Conservation (phyloP, 805 yeast species). For the Candida jianshihensis region DNA sequence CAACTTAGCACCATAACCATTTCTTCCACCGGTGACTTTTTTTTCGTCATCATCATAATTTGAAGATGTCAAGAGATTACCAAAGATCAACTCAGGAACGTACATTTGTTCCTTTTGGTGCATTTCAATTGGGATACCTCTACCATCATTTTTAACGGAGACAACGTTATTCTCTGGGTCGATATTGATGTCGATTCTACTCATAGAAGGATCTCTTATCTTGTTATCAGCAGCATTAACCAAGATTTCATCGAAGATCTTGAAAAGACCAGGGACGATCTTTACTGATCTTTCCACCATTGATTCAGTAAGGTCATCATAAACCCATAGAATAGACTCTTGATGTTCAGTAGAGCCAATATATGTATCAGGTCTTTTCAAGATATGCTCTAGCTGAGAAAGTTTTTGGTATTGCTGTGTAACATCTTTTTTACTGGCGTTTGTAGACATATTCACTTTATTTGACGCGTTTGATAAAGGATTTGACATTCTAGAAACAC, state of each 20-base stretch:
- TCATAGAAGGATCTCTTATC: constrained; percentile 90
- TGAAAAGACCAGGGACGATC: constrained; percentile 93
- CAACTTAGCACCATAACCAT: constrained; percentile 95
- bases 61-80: constrained; percentile 88
- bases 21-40: constrained; percentile 97
- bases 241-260: constrained; percentile 92
- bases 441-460: constrained; percentile 4
- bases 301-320: constrained; percentile 53
- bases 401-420: constrained; percentile 85
- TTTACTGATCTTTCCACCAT: constrained; percentile 58
- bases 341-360: constrained; percentile 89
- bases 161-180: constrained; percentile 69
- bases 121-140: constrained; percentile 91
- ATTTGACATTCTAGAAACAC: not conserved
- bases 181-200: constrained; percentile 73
- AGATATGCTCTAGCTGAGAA: constrained; percentile 90
- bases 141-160: constrained; percentile 85
- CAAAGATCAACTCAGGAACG: constrained; percentile 94
- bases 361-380: constrained; percentile 96
- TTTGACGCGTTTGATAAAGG: constrained; percentile 6
- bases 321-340: constrained; percentile 79
- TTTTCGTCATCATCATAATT: constrained; percentile 93
- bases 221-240: constrained; percentile 99
- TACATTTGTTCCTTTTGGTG: constrained; percentile 88
- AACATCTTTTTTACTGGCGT: constrained; percentile 31